phyloP scores from a whole-genome alignment of 129 eudicot genomes.

The Silybum marianum region DNA sequence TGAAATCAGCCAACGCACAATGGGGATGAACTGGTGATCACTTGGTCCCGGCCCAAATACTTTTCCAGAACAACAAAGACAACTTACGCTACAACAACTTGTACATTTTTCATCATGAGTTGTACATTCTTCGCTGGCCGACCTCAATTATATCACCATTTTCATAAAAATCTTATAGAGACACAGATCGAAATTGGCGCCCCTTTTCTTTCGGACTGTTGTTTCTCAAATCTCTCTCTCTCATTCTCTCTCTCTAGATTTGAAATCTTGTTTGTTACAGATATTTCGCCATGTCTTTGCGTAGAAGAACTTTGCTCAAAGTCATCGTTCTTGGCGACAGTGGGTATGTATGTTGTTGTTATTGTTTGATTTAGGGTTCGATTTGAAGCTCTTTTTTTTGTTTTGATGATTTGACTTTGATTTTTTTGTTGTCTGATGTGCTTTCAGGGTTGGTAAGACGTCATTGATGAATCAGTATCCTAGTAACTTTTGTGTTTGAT shows the following conservation, averaged over 20 bases:
- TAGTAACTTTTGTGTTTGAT: neutral
- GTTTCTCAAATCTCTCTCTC: neutral
- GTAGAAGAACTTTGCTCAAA: slow-evolving; percentile 88
- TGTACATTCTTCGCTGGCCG: slow-evolving; percentile 8
- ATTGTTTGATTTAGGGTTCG: slow-evolving; percentile 31
- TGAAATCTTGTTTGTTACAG: neutral
- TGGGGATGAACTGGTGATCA: neutral
- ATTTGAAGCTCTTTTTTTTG: slow-evolving; percentile 20
- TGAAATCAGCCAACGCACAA: neutral
- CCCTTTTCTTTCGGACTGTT: slow-evolving; percentile 40
- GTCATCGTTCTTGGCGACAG: slow-evolving; percentile 98
- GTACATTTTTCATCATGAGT: neutral
- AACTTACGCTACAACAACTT: neutral
- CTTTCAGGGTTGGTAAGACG: slow-evolving; percentile 90
- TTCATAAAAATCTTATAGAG: neutral
- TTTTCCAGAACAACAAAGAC: slow-evolving; percentile 9
- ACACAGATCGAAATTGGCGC: slow-evolving; percentile 79
- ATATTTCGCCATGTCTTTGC: slow-evolving; percentile 46
- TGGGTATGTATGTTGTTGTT: slow-evolving; percentile 41
- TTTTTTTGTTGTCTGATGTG: slow-evolving; percentile 2
- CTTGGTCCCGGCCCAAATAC: slow-evolving; percentile 14
- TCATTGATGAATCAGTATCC: slow-evolving; percentile 99
- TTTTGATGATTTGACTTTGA: neutral
- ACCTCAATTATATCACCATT: slow-evolving; percentile 13
- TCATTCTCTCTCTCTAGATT: slow-evolving; percentile 14